Conservation (phyloP, 495 filamentous ascomycete genomes). For the Penicillium pulvis region DNA sequence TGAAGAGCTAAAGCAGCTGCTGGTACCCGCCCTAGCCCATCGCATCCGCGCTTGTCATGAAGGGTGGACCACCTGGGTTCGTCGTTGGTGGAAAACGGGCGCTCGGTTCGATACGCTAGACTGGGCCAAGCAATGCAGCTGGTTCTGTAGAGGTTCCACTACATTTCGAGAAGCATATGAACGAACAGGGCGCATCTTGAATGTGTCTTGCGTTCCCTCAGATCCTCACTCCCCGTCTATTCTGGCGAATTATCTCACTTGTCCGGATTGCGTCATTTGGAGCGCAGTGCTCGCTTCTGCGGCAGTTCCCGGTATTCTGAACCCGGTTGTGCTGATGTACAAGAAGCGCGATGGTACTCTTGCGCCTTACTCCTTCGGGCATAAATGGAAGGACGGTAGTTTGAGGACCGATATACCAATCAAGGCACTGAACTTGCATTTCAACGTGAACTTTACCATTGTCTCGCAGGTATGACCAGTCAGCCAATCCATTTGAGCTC, state of each 20-base stretch:
- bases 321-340: conserved; percentile 96
- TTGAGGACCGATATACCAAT: conserved; percentile 94
- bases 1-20: conserved; percentile 79
- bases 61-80: conserved; percentile 69
- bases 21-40: conserved; percentile 82
- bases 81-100: conserved; percentile 87
- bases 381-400: conserved; percentile 98
- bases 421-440: conserved; percentile 89
- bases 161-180: conserved; percentile 96
- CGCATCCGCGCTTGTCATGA: conserved; percentile 88
- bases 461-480: conserved; percentile 68
- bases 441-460: conserved; percentile 97
- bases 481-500: conserved; percentile 1
- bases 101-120: conserved; percentile 91
- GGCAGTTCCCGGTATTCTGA: conserved; percentile 92
- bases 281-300: conserved; percentile 93
- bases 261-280: conserved; percentile 97
- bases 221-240: conserved; percentile 94
- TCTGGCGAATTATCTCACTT: conserved; percentile 89
- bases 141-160: conserved; percentile 86
- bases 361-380: conserved; percentile 85
- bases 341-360: conserved; percentile 77
- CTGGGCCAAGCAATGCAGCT: conserved; percentile 84
- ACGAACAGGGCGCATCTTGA: conserved; percentile 89
- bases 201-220: conserved; percentile 94